These are phyloP conservation scores for Xylariaceae sp. DNA, from an alignment of 2,329 filamentous ascomycete species.

Conservation along the genomic window DNA sequence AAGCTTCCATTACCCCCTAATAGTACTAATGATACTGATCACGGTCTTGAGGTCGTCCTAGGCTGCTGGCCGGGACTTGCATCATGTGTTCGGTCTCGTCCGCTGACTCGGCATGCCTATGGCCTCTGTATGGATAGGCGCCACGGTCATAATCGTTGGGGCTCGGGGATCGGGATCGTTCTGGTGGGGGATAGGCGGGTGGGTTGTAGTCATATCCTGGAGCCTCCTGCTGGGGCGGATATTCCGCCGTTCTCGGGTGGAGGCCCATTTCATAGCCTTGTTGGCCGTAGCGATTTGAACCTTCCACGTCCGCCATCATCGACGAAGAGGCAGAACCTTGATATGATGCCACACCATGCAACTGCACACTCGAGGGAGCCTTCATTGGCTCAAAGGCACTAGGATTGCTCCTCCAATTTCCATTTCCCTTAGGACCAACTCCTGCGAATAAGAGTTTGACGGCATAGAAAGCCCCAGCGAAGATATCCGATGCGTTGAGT, in stretches of 20 bases:
- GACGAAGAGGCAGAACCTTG: neutral
- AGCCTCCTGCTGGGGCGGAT: too few relatives aligned
- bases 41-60: neutral
- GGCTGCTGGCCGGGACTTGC: neutral
- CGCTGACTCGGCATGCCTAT: too few relatives aligned
- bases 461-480: neutral
- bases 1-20: too few relatives aligned
- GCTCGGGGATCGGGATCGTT: neutral
- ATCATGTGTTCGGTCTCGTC: neutral
- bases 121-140: neutral
- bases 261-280: neutral
- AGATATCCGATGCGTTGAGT: neutral
- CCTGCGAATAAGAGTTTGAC: neutral
- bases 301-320: neutral
- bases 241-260: neutral
- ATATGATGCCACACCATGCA: neutral
- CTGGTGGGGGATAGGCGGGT: neutral
- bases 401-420: neutral
- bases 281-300: neutral
- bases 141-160: neutral
- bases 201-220: neutral
- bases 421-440: neutral
- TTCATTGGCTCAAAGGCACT: neutral
- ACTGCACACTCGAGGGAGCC: neutral
- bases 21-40: neutral